Conservation (phyloP, 2,329 filamentous ascomycete species). For the Immersiporthe knoxdaviesiana region DNA sequence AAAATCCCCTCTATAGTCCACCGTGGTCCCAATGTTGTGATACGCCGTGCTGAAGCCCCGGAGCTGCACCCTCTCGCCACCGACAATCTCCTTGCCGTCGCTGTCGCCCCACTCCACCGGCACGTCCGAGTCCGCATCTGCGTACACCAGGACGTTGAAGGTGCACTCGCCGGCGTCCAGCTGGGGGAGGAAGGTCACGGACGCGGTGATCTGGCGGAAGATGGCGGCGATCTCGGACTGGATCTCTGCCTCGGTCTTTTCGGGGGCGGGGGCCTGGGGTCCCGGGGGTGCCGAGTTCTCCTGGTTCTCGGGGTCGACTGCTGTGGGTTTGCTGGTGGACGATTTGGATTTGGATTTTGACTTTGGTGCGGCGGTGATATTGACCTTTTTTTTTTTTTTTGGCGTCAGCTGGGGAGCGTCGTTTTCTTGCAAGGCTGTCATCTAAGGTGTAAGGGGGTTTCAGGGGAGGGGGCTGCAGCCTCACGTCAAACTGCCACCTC, state of each 20-base stretch:
- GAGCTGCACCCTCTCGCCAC: constrained; percentile 93
- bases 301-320: constrained; percentile 61
- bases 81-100: constrained; percentile 93
- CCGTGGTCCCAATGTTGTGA: constrained; percentile 91
- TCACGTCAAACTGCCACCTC: constrained; percentile 95
- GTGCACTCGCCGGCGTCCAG: constrained; percentile 86
- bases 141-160: constrained; percentile 98
- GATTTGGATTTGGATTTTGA: constrained; percentile 56
- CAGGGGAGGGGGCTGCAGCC: constrained; percentile 22
- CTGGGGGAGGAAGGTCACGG: constrained; percentile 94
- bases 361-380: constrained; percentile 45
- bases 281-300: constrained; percentile 63
- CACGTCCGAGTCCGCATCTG: constrained; percentile 93
- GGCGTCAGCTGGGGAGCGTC: background rate
- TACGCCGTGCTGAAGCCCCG: constrained; percentile 95
- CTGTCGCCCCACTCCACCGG: constrained; percentile 98
- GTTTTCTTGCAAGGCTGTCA: background rate
- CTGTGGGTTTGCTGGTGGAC: constrained; percentile 55
- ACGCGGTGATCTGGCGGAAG: constrained; percentile 97
- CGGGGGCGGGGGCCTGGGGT: constrained; percentile 43
- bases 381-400: constrained; percentile 35
- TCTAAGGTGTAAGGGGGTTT: background rate
- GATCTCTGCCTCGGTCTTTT: constrained; percentile 93
- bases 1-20: constrained; percentile 67
- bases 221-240: constrained; percentile 95